Evolutionary conservation across 2,329 filamentous ascomycete species (phyloP).

Genomic region (Zarea fungicola): DNA sequence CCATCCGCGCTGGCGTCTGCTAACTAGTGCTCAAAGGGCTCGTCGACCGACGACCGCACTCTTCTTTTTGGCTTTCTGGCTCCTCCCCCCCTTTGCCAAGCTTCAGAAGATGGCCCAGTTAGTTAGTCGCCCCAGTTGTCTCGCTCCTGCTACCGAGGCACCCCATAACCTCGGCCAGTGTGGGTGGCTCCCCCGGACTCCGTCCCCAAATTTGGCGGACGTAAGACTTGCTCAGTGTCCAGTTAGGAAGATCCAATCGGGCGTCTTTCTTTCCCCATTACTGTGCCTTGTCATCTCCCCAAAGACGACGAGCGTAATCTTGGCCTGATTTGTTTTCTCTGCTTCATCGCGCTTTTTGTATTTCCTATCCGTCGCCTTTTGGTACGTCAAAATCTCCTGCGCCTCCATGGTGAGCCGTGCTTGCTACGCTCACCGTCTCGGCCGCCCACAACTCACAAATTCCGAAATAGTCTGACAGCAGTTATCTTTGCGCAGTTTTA

Average conservation of each 20-base stretch:
- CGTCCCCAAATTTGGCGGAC: constrained; percentile 7
- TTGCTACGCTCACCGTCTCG: too few relatives aligned
- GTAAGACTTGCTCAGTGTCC: background rate
- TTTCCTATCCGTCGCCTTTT: background rate
- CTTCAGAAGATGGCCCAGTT: background rate
- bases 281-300: background rate
- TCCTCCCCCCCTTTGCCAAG: too few relatives aligned
- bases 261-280: background rate
- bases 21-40: too few relatives aligned
- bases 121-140: background rate
- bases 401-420: too few relatives aligned
- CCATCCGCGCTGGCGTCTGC: too few relatives aligned
- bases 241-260: constrained; percentile 6
- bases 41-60: too few relatives aligned
- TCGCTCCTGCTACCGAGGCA: constrained; percentile 7
- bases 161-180: constrained; percentile 12
- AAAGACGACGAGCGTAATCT: constrained; percentile 7
- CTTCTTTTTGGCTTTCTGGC: too few relatives aligned
- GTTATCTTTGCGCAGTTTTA: background rate
- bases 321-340: background rate
- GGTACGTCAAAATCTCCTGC: background rate
- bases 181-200: constrained; percentile 8
- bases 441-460: too few relatives aligned
- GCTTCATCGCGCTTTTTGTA: background rate
- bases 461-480: background rate